A percentile compares a stretch with the other conserved stretches of the same genome.
Conservation (phyloP, 176 grass and related monocot genomes). For the Bromus sterilis region DNA sequence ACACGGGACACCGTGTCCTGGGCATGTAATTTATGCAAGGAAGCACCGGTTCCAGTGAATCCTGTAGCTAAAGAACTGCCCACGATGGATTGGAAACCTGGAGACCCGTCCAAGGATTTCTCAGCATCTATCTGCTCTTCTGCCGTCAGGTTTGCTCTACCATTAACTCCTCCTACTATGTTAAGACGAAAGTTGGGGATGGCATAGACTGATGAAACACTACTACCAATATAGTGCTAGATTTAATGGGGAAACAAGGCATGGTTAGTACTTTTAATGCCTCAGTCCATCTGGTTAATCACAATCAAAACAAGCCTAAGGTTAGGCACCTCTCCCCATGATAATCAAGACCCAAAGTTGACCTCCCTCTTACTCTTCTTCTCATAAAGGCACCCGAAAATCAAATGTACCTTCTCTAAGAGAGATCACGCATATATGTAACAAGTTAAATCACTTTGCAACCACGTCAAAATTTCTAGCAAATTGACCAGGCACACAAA, state of each 20-base stretch:
- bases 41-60: neutral
- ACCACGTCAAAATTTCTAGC: neutral
- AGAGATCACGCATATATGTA: neutral
- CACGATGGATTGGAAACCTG: neutral
- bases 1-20: conserved; percentile 42
- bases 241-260: conserved; percentile 7
- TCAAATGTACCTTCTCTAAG: neutral
- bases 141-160: conserved; percentile 18
- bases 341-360: neutral
- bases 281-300: neutral
- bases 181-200: neutral
- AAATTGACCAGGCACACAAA: neutral
- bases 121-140: neutral
- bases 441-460: neutral
- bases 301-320: neutral
- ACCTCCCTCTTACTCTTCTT: neutral
- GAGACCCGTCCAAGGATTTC: neutral
- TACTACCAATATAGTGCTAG: conserved; percentile 8
- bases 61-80: conserved; percentile 5
- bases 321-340: neutral
- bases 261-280: neutral
- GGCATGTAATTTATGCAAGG: neutral
- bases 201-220: neutral
- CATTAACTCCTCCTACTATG: neutral
- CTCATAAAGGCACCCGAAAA: neutral